Evolutionary conservation across 306 rosid genomes (phyloP).

Genomic region (Prunus campanulata): DNA sequence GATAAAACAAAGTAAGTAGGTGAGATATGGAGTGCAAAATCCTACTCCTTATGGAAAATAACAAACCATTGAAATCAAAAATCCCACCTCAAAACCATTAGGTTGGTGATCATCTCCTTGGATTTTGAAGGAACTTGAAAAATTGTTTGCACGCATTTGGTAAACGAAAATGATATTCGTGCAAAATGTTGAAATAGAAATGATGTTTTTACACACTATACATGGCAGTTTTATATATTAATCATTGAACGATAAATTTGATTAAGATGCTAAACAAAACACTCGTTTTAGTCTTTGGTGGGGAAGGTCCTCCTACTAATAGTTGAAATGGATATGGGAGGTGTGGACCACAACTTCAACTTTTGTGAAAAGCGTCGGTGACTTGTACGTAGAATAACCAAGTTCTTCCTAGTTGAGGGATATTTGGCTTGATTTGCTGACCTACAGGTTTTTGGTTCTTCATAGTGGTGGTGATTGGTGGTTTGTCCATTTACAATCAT

Average conservation of each 20-base stretch:
- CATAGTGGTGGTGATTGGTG: too few relatives aligned
- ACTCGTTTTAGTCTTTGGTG: neutral
- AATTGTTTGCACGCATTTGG: neutral
- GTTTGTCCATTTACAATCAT: too few relatives aligned
- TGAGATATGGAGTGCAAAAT: neutral
- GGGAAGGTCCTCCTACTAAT: neutral
- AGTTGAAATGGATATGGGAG: neutral
- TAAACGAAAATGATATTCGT: neutral
- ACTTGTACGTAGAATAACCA: neutral
- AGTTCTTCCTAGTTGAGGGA: neutral
- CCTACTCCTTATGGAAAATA: neutral
- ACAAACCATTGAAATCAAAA: neutral
- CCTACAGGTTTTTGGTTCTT: too few relatives aligned
- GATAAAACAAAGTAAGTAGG: neutral
- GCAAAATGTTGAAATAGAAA: neutral
- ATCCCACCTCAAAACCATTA: neutral
- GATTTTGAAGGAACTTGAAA: neutral
- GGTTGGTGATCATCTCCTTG: neutral
- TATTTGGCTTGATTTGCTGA: too few relatives aligned
- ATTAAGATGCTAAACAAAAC: too few relatives aligned
- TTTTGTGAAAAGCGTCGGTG: neutral
- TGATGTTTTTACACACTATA: neutral
- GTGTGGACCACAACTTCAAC: neutral
- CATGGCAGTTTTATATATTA: too few relatives aligned
- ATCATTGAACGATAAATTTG: too few relatives aligned